Evolutionary conservation across 2,329 filamentous ascomycete species (phyloP).

Genomic region (Grosmannia penicillata): DNA sequence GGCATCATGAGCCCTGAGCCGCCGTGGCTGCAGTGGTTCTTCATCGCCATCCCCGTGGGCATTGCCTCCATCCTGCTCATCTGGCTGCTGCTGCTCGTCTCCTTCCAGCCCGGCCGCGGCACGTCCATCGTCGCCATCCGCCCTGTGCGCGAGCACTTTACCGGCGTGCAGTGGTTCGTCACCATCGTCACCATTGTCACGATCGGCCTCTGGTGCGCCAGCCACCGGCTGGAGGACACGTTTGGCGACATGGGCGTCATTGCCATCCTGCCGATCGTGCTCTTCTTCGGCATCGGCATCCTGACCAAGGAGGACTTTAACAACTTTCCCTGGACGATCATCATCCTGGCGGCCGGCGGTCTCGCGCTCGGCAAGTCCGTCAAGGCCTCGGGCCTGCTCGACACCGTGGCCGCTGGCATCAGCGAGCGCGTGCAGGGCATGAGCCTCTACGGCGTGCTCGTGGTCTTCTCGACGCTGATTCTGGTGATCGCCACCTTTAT

Average conservation of each 20-base stretch:
- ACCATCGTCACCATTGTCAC: constrained; percentile 67
- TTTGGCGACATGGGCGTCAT: constrained; percentile 99
- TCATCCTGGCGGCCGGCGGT: constrained; percentile 90
- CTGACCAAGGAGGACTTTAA: constrained; percentile 99
- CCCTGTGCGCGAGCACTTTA: constrained; percentile 76
- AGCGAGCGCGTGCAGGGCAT: constrained; percentile 60
- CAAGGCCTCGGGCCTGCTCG: constrained; percentile 78
- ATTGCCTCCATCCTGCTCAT: constrained; percentile 77
- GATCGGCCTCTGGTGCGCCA: constrained; percentile 84
- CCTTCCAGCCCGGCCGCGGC: constrained; percentile 72
- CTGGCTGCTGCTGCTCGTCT: constrained; percentile 72
- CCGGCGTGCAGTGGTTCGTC: constrained; percentile 86
- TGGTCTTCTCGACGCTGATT: constrained; percentile 74
- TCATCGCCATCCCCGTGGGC: constrained; percentile 84
- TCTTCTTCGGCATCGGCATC: constrained; percentile 94
- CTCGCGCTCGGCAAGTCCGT: constrained; percentile 88
- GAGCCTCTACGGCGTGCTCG: constrained; percentile 70
- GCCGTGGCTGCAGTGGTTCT: constrained; percentile 95
- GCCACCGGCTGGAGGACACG: constrained; percentile 69
- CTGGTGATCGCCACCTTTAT: constrained; percentile 95
- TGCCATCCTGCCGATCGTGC: constrained; percentile 84
- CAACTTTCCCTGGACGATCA: constrained; percentile 99
- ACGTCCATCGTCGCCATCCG: constrained; percentile 87
- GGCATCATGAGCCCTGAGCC: constrained; percentile 89
- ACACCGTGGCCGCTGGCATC: constrained; percentile 71